A percentile compares a stretch with the other conserved stretches of the same genome.
Conservation (phyloP, 106 monocot genomes). For the Dendrobium chrysotoxum region DNA sequence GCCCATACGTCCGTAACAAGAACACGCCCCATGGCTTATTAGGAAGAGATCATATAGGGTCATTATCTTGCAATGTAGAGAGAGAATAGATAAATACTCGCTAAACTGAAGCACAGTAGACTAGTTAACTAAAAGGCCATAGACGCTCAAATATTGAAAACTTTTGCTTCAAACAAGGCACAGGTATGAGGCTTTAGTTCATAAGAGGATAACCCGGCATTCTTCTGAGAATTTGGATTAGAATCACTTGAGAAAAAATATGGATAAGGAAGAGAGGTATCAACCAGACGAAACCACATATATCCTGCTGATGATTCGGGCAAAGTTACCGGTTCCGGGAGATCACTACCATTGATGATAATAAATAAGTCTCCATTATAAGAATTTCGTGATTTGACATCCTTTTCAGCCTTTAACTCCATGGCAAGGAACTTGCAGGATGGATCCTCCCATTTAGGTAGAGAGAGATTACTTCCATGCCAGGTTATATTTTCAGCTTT, state of each 20-base stretch:
- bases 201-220: constrained; percentile 37
- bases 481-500: constrained; percentile 71
- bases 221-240: constrained; percentile 19
- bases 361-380: constrained; percentile 50
- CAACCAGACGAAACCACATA: constrained; percentile 60
- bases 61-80: too few species aligned
- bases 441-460: constrained; percentile 71
- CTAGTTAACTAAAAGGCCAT: not conserved
- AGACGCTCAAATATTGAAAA: not conserved
- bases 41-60: too few species aligned
- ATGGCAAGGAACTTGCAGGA: constrained; percentile 76
- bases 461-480: constrained; percentile 58
- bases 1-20: too few species aligned
- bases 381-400: constrained; percentile 2
- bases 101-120: too few species aligned
- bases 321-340: constrained; percentile 27
- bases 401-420: constrained; percentile 46
- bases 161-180: constrained; percentile 62
- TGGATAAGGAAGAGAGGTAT: constrained; percentile 68
- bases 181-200: constrained; percentile 60
- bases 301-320: constrained; percentile 37
- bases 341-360: constrained; percentile 50
- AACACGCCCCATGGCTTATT: too few species aligned
- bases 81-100: too few species aligned
- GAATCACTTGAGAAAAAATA: constrained; percentile 44